Evolutionary conservation across 1,284 basidiomycete genomes (phyloP).

Genomic region (Stereum hirsutum): DNA sequence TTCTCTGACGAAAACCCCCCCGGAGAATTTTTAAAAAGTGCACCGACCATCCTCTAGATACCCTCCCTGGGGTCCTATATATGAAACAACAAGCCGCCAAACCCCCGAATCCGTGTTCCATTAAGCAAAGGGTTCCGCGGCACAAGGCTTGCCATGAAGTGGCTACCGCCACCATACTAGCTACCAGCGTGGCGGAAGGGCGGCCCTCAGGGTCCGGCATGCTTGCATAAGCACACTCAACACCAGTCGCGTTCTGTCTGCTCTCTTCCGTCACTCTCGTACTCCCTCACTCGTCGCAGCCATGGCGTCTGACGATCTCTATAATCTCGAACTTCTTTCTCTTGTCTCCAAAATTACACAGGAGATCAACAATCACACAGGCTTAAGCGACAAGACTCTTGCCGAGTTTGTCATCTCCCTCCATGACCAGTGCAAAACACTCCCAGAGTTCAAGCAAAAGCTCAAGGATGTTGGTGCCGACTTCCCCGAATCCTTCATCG

Average conservation of each 20-base stretch:
- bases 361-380: conserved; percentile 83
- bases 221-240: too few relatives aligned
- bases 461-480: conserved; percentile 77
- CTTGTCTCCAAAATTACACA: conserved; percentile 84
- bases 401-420: conserved; percentile 94
- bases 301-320: conserved; percentile 72
- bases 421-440: conserved; percentile 76
- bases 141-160: too few relatives aligned
- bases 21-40: too few relatives aligned
- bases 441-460: conserved; percentile 76
- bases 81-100: too few relatives aligned
- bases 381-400: conserved; percentile 81
- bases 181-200: too few relatives aligned
- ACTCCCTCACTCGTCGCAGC: conserved; percentile 9
- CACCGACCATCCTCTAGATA: too few relatives aligned
- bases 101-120: not conserved
- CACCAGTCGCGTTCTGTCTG: too few relatives aligned
- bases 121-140: not conserved
- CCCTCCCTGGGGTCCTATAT: too few relatives aligned
- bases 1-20: too few relatives aligned
- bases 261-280: too few relatives aligned
- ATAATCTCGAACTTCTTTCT: conserved; percentile 86
- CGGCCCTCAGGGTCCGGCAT: too few relatives aligned
- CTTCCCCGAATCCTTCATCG: conserved; percentile 85
- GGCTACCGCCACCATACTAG: too few relatives aligned